Percentiles rank a stretch among this genome's conserved stretches.
Evolutionary conservation across 352 stramenopile species (phyloP).

Genomic region (Globisporangium barbulae): DNA sequence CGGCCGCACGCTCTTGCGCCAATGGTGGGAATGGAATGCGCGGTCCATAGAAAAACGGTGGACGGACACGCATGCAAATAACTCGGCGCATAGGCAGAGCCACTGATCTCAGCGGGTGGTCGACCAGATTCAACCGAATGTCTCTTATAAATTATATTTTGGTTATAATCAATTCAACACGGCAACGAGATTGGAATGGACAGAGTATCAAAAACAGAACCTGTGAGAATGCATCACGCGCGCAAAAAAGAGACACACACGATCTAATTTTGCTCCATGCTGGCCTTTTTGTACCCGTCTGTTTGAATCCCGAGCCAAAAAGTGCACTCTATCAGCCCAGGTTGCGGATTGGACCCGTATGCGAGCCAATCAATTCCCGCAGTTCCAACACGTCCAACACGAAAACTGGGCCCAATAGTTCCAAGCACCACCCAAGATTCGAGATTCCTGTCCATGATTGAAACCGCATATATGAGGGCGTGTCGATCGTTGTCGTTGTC

Average conservation of each 20-base stretch:
- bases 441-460: neutral
- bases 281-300: constrained; percentile 1
- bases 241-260: neutral
- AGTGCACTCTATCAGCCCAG: neutral
- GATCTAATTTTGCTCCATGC: neutral
- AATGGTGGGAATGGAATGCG: neutral
- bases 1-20: neutral
- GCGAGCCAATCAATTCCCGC: constrained; percentile 1
- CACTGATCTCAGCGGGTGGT: too few species aligned
- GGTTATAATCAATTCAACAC: neutral
- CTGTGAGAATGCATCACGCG: neutral
- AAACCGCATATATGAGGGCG: neutral
- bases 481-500: neutral
- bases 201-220: neutral
- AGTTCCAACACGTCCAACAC: neutral
- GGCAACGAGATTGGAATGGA: neutral
- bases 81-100: neutral
- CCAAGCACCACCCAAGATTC: neutral
- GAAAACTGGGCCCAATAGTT: neutral
- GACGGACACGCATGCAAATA: constrained; percentile 6
- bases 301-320: neutral
- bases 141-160: neutral
- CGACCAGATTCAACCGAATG: constrained; percentile 2
- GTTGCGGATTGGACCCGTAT: constrained; percentile 3
- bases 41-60: constrained; percentile 1